These are phyloP conservation scores for Ustilago trichophora DNA, from an alignment of 1,284 basidiomycete species.

Conservation along the genomic window DNA sequence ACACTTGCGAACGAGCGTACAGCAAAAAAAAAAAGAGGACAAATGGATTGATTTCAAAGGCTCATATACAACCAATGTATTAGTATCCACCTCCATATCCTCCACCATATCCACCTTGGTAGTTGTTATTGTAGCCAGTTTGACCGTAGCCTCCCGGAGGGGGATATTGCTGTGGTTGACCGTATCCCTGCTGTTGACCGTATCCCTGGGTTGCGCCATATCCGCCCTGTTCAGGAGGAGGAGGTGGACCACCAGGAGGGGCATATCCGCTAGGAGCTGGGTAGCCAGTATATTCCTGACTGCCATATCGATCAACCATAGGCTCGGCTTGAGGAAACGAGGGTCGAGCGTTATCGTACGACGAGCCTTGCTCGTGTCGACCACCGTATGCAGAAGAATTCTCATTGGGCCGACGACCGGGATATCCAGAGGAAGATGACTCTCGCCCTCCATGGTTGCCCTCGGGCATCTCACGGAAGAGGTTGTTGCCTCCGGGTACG, in stretches of 20 bases:
- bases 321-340: slow-evolving; percentile 43
- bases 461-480: slow-evolving; percentile 35
- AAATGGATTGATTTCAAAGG: too few species aligned
- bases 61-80: too few species aligned
- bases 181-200: slow-evolving; percentile 15
- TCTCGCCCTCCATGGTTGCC: slow-evolving; percentile 1
- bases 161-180: not conserved
- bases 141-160: too few species aligned
- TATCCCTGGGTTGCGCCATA: too few species aligned
- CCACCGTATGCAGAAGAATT: slow-evolving; percentile 1
- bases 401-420: too few species aligned
- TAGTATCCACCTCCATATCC: slow-evolving; percentile 38
- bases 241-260: slow-evolving; percentile 19
- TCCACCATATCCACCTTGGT: slow-evolving; percentile 29
- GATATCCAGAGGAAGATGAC: too few species aligned
- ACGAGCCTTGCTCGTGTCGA: slow-evolving; percentile 1
- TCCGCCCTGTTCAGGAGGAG: slow-evolving; percentile 15
- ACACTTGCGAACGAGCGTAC: too few species aligned
- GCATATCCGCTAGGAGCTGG: slow-evolving; percentile 15
- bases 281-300: slow-evolving; percentile 7
- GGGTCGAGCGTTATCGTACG: slow-evolving; percentile 19
- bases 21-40: too few species aligned
- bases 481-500: slow-evolving; percentile 22
- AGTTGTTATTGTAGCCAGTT: slow-evolving; percentile 6
- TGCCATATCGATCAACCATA: slow-evolving; percentile 14